A percentile compares a stretch with the other conserved stretches of the same genome.
Evolutionary conservation across 345 rosid species (phyloP).

Genomic region (Populus ilicifolia): DNA sequence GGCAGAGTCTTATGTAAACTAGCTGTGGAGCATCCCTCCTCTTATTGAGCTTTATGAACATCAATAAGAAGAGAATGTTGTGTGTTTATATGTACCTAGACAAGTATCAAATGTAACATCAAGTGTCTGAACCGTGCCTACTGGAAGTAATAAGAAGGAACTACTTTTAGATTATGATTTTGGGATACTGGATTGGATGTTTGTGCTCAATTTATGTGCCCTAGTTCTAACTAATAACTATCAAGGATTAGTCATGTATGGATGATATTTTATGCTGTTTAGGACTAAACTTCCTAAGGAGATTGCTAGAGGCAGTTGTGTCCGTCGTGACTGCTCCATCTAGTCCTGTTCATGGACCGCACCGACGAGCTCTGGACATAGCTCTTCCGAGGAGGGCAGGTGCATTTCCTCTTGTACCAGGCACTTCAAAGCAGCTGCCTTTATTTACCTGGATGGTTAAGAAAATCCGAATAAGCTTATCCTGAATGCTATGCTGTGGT

Average conservation of each 20-base stretch:
- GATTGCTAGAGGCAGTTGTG: neutral
- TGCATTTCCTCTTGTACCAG: neutral
- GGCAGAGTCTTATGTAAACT: slow-evolving; percentile 1
- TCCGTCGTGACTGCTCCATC: no score
- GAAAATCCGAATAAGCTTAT: no score
- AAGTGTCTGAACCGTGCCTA: neutral
- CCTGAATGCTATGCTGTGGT: no score
- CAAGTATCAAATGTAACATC: neutral
- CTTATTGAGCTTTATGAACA: neutral
- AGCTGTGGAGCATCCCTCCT: neutral
- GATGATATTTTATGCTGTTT: neutral
- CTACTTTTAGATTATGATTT: neutral
- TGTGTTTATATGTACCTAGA: neutral
- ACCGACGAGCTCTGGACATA: neutral
- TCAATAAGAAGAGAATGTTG: neutral
- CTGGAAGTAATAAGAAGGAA: neutral
- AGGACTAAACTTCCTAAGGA: neutral
- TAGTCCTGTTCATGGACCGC: no score
- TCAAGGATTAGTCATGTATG: neutral
- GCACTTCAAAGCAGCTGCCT: neutral
- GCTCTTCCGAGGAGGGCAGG: neutral
- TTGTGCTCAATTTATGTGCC: neutral
- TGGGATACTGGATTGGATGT: neutral
- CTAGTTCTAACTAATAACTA: neutral
- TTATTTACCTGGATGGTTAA: no score